Evolutionary conservation across 179 eudicot genomes (phyloP), one percentile per base, ranked within the genome.

Genomic region (Corrigiola litoralis): DNA sequence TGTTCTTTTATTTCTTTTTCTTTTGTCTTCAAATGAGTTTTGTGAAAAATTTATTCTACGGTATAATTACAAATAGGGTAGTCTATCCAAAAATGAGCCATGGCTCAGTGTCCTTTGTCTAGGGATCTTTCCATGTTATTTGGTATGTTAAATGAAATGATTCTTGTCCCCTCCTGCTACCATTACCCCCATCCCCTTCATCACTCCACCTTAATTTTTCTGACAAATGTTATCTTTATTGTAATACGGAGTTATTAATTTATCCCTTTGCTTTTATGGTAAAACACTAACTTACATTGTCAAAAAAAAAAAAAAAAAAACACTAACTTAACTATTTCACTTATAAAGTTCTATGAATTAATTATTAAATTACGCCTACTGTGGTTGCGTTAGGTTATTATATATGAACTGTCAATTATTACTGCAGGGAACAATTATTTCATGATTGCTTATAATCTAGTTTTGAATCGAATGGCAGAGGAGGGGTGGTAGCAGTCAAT

Each of bases 101-200:
- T 78, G 84, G 78, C 61, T 27, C 41, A 69, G 80, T 82, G 89
- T 79, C 77, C 56, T 78, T 69, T 84, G 86, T 84, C 81, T 79
- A 65, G 87, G 96, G 87, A 86, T 88, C 96, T 84, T 83, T 81
- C 79, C 92, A 86, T 81, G 86, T 86, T 88, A 80, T 77, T 73
- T 72, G 80, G 69, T 63, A 73, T 56, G 61, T 60, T n/a, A 73
- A 72, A 44, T 77, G 62, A 84, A 82, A 75, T 75, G 80, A 82
- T 82, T 84, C 87, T 82, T 85, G 84, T 82, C 82, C 55, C 79
- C 88, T 33, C 10, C 64, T 70, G 49, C 68, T 23, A 31, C 61
- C 59, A 32, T 53, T 63, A 52, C 28, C 31, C 32, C 52, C 42
- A n/a, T 51, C 48, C 14, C 53, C 7, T 24, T 16, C 8, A 17